Conservation (phyloP, 148 eudicot genomes). For the Diospyros kaki region DNA sequence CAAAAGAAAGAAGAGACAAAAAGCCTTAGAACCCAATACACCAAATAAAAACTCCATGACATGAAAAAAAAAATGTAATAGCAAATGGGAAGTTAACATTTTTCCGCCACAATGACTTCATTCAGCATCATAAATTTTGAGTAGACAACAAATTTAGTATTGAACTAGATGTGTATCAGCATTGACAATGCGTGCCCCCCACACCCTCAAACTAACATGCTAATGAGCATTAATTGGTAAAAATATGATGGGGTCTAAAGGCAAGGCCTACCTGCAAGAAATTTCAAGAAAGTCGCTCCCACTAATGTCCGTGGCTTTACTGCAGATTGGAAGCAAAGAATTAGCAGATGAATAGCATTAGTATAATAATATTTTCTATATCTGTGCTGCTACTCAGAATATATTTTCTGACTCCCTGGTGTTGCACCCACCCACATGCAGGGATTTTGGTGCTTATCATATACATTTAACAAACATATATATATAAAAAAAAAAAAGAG, state of each 20-base stretch:
- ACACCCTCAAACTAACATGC: background rate
- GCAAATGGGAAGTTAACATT: background rate
- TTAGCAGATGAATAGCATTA: constrained; percentile 7
- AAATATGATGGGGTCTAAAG: background rate
- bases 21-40: background rate
- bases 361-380: background rate
- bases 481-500: too few relatives aligned
- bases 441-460: too few relatives aligned
- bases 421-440: too few relatives aligned
- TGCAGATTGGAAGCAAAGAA: constrained; percentile 24
- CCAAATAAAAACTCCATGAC: background rate
- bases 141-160: background rate
- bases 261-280: constrained; percentile 54
- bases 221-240: background rate
- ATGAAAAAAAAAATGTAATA: background rate
- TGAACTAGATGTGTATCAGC: background rate
- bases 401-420: background rate
- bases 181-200: background rate
- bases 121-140: background rate
- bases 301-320: constrained; percentile 53
- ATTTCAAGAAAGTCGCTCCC: constrained; percentile 70
- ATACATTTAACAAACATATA: too few relatives aligned
- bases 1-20: constrained; percentile 7
- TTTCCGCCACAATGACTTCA: too few relatives aligned
- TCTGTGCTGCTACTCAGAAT: constrained; percentile 7